These are phyloP conservation scores for Paecilomyces formosus DNA, from an alignment of 2,329 filamentous ascomycete species.

Conservation along the genomic window DNA sequence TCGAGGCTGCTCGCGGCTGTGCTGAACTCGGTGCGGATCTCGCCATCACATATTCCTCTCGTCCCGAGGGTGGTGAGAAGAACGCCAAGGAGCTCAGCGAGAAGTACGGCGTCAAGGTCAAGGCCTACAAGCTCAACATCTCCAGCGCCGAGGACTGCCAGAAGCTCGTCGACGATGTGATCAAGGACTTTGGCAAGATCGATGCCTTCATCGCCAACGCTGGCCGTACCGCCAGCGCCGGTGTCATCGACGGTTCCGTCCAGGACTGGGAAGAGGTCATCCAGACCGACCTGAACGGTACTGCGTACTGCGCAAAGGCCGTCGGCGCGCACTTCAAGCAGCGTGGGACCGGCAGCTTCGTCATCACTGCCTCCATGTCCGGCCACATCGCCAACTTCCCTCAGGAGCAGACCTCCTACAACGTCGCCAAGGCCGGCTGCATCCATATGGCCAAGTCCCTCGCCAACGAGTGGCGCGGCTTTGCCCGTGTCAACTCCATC, in stretches of 20 bases:
- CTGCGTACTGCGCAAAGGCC: slow-evolving; percentile 78
- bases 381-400: slow-evolving; percentile 50
- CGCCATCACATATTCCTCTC: slow-evolving; percentile 60
- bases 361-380: slow-evolving; percentile 60
- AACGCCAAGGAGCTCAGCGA: slow-evolving; percentile 56
- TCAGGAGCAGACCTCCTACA: slow-evolving; percentile 61
- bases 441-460: slow-evolving; percentile 58
- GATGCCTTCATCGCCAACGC: slow-evolving; percentile 64
- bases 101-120: slow-evolving; percentile 57
- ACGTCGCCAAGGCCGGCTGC: slow-evolving; percentile 59
- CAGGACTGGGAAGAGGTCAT: slow-evolving; percentile 71
- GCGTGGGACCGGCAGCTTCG: slow-evolving; percentile 55
- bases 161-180: slow-evolving; percentile 51
- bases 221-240: slow-evolving; percentile 61
- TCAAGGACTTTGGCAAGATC: slow-evolving; percentile 63
- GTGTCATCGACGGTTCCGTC: slow-evolving; percentile 61
- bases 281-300: slow-evolving; percentile 79
- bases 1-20: slow-evolving; percentile 58
- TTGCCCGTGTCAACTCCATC: slow-evolving; percentile 61
- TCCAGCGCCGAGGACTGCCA: slow-evolving; percentile 50
- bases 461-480: slow-evolving; percentile 63
- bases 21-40: slow-evolving; percentile 59
- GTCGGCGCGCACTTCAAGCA: slow-evolving; percentile 73
- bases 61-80: slow-evolving; percentile 55
- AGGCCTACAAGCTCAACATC: slow-evolving; percentile 60